Conservation (phyloP, 2,329 filamentous ascomycete genomes). For the Byssoonygena ceratinophila region DNA sequence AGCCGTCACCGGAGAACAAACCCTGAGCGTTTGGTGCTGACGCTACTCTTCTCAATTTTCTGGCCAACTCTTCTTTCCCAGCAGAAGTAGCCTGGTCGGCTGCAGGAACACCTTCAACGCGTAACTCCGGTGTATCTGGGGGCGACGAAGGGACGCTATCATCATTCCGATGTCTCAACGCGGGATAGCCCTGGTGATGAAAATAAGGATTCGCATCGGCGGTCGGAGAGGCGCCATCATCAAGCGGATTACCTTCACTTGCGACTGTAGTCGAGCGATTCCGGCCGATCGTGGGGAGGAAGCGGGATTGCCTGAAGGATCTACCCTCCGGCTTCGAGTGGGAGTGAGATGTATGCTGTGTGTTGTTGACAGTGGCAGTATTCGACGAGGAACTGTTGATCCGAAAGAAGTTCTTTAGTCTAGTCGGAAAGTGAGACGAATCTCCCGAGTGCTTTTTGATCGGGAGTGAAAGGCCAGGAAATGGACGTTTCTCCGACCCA, state of each 20-base stretch:
- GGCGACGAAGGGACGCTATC: conserved; percentile 86
- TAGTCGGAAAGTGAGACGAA: conserved; percentile 49
- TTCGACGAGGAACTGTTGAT: conserved; percentile 42
- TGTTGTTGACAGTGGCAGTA: conserved; percentile 22
- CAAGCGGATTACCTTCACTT: conserved; percentile 82
- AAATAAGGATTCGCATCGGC: conserved; percentile 96
- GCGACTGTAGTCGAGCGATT: conserved; percentile 83
- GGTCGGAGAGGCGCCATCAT: conserved; percentile 81
- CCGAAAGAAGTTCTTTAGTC: conserved; percentile 60
- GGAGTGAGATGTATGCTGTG: conserved; percentile 19
- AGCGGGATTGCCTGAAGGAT: conserved; percentile 71
- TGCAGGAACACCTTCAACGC: conserved; percentile 58
- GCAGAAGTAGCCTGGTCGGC: conserved; percentile 59
- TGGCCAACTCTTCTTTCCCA: conserved; percentile 85
- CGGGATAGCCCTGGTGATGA: conserved; percentile 86
- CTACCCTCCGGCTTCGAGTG: conserved; percentile 51
- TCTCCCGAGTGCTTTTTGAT: conserved; percentile 39
- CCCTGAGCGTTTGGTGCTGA: conserved; percentile 96
- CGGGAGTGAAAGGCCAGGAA: conserved; percentile 36
- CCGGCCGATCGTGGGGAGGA: conserved; percentile 76
- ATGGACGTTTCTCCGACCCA: conserved; percentile 39
- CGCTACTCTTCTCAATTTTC: conserved; percentile 85
- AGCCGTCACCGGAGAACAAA: conserved; percentile 57
- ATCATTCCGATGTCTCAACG: conserved; percentile 87
- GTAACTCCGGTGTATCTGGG: conserved; percentile 74